Percentiles rank a stretch among this genome's conserved stretches.
These are phyloP conservation scores for Sphagnum magellanicum DNA, from an alignment of 228 moss, liverwort and hornwort genomes.

Conservation along the genomic window DNA sequence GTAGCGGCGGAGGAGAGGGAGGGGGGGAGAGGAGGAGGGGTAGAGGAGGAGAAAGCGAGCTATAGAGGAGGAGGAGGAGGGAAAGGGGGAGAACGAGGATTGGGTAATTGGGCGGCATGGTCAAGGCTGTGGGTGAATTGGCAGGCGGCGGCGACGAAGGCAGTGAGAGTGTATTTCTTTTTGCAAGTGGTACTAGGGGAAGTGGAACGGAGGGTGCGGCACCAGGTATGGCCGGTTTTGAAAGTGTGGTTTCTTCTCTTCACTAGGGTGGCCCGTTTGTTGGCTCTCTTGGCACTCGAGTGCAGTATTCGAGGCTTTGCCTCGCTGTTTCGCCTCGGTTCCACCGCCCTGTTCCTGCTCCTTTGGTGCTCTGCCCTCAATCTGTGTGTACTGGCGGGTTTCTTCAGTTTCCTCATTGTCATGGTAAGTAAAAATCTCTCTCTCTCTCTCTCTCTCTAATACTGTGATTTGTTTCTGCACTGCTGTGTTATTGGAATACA, in stretches of 20 bases:
- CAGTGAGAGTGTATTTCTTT: conserved; percentile 8
- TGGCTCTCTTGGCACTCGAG: conserved; percentile 63
- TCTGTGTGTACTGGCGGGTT: conserved; percentile 67
- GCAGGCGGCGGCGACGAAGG: conserved; percentile 31
- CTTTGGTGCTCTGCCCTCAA: conserved; percentile 82
- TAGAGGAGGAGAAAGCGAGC: not conserved
- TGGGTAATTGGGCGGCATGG: conserved; percentile 25
- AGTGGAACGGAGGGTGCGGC: conserved; percentile 31
- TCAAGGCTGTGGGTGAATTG: conserved; percentile 48
- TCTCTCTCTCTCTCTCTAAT: no score
- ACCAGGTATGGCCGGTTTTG: conserved; percentile 65
- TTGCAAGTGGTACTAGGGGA: conserved; percentile 22
- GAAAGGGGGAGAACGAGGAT: conserved; percentile 1
- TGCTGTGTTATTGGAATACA: not conserved
- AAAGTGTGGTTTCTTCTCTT: conserved; percentile 53
- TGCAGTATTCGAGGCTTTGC: conserved; percentile 74
- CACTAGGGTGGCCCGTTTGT: conserved; percentile 56
- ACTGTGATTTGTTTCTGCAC: not conserved
- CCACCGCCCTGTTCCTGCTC: conserved; percentile 76
- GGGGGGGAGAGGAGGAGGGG: not conserved
- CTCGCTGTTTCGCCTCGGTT: conserved; percentile 73
- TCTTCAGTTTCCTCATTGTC: conserved; percentile 51
- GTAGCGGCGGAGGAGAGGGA: not conserved
- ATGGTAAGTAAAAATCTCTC: conserved; percentile 43
- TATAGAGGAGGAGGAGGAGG: conserved; percentile 1